These are phyloP conservation scores for Desmodesmus armatus DNA, from an alignment of 139 green algal genomes.

Conservation along the genomic window DNA sequence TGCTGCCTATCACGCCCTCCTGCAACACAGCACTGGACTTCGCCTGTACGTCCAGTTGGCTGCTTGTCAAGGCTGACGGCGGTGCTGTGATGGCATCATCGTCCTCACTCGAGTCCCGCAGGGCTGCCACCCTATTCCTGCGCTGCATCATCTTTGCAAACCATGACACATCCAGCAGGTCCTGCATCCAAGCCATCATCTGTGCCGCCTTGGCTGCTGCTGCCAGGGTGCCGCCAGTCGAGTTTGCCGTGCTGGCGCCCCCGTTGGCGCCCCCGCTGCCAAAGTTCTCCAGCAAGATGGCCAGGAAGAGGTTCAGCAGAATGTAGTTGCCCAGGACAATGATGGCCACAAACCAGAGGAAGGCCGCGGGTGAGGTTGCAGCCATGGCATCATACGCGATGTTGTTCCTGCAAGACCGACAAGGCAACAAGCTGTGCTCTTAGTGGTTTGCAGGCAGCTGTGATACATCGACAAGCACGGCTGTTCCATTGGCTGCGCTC, in stretches of 20 bases:
- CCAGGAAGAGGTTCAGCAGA: slow-evolving; percentile 86
- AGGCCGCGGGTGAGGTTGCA: slow-evolving; percentile 29
- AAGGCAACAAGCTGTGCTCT: too few species aligned
- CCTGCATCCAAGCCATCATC: slow-evolving; percentile 27
- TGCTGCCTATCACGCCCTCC: too few species aligned
- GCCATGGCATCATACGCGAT: slow-evolving; percentile 63
- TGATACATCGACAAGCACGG: too few species aligned
- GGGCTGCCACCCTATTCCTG: slow-evolving; percentile 25
- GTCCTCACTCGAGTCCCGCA: background rate
- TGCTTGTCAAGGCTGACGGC: too few species aligned
- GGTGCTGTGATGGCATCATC: too few species aligned
- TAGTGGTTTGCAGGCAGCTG: too few species aligned
- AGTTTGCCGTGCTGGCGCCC: background rate
- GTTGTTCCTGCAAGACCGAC: slow-evolving; percentile 68
- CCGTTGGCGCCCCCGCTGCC: background rate
- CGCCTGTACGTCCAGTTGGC: too few species aligned
- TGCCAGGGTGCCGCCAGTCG: slow-evolving; percentile 16
- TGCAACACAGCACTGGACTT: too few species aligned
- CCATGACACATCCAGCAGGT: slow-evolving; percentile 12
- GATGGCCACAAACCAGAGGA: slow-evolving; percentile 68
- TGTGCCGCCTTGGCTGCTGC: slow-evolving; percentile 10
- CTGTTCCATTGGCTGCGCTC: too few species aligned
- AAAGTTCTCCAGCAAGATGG: slow-evolving; percentile 81
- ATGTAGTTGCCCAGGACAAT: slow-evolving; percentile 80
- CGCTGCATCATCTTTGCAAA: background rate